Evolutionary conservation across 2,329 filamentous ascomycete genomes (phyloP), one percentile per base, ranked within the genome.

Genomic region (Fusarium sp.): DNA sequence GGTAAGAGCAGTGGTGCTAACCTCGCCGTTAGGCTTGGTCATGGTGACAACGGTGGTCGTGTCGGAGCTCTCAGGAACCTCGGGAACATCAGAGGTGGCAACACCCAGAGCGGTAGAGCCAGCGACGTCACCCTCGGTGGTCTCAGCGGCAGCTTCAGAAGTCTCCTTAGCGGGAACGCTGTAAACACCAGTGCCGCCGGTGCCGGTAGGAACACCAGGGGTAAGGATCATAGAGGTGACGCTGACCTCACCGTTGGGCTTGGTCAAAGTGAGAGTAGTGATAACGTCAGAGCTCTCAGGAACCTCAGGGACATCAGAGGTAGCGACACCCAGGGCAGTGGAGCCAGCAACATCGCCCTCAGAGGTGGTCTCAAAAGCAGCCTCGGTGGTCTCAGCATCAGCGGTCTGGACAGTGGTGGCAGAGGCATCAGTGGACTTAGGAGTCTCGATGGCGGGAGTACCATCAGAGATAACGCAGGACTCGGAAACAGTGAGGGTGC

Each of bases 401-500:
- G 60, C 50, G 13, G 67, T 56, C 20, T 54, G 46, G n/a, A 46
- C 57, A 59, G 62, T 54, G 36, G 68, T 54, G 20, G 54, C 52
- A n/a, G 33, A 52, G 23, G 56, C 65, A 18, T 51, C 62, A 28
- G 65, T 68, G 16, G 55, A 53, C 4, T 71, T 71, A 45, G 72
- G 57, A 20, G 71, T 66, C 53, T 71, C 58, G 4, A 72, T 65
- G 33, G 71, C 56, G 18, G 65, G 68, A 18, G 68, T 71, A 40
- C 72, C 72, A 18, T 70, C 66, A 26, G 67, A 69, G 45, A 75
- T 57, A 28, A 69, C 67, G 34, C 71, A 74, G 45, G 72, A 65
- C 61, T 75, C 73, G 4, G 69, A 65, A 30, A 72, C 73, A 57
- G 73, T 75, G 45, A 75, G 70, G 26, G 70, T 75, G 26, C 65